These are phyloP conservation scores for Diaporthe amygdali DNA, from an alignment of 2,329 filamentous ascomycete genomes.

Conservation along the genomic window DNA sequence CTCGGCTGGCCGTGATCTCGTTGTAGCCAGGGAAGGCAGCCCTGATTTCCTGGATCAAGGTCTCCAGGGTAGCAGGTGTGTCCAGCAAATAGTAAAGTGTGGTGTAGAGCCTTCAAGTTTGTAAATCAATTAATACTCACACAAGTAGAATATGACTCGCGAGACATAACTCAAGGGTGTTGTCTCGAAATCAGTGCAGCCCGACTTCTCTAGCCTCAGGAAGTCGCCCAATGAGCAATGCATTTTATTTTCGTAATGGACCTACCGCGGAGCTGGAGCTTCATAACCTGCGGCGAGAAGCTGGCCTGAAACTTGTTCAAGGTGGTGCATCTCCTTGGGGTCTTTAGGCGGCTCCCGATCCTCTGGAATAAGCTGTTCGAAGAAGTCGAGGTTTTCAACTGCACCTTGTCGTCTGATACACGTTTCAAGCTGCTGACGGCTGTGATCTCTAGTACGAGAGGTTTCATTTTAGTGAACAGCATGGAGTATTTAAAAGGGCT, in stretches of 20 bases:
- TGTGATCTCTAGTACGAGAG: constrained; percentile 23
- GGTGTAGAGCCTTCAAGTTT: too few species aligned
- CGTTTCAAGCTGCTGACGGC: constrained; percentile 16
- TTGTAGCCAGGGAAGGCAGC: constrained; percentile 41
- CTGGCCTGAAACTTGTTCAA: constrained; percentile 24
- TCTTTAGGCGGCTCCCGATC: constrained; percentile 19
- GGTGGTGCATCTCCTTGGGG: constrained; percentile 22
- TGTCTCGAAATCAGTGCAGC: too few species aligned
- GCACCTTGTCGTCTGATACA: constrained; percentile 21
- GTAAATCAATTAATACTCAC: too few species aligned
- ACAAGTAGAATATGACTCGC: too few species aligned
- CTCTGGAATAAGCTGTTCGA: constrained; percentile 26
- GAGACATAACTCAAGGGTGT: too few species aligned
- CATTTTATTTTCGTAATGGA: too few species aligned
- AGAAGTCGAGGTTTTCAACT: constrained; percentile 24
- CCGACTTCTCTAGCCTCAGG: too few species aligned
- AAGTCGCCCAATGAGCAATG: too few species aligned
- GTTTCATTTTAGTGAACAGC: background rate
- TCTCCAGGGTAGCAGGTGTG: constrained; percentile 40
- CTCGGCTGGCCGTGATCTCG: constrained; percentile 36
- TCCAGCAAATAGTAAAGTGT: constrained; percentile 43
- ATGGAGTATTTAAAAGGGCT: background rate
- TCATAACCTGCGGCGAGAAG: constrained; percentile 22
- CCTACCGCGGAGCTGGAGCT: background rate
- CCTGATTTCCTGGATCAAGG: constrained; percentile 47